Conservation (phyloP, 2,329 filamentous ascomycete species). For the Aureobasidium sp. region DNA sequence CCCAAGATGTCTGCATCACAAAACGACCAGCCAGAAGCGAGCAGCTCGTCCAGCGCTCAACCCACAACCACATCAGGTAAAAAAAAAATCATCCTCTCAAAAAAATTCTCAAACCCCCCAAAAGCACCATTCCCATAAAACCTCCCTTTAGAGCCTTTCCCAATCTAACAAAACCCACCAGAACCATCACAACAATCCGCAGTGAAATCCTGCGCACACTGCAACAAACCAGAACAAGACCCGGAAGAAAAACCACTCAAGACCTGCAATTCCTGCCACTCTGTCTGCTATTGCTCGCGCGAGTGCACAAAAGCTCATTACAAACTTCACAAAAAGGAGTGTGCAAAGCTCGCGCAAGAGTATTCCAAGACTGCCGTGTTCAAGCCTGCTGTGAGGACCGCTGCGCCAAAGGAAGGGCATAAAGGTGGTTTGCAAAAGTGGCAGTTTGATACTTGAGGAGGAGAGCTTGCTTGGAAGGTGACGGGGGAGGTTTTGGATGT, state of each 20-base stretch:
- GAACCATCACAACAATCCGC: slow-evolving; percentile 1
- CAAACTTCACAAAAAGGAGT: slow-evolving; percentile 37
- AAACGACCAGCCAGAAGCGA: not conserved
- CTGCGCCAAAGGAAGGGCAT: slow-evolving; percentile 28
- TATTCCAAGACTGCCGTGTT: slow-evolving; percentile 33
- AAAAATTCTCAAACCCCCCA: not conserved
- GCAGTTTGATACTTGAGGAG: slow-evolving; percentile 30
- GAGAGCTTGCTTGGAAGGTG: too few species aligned
- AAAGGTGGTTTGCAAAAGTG: slow-evolving; percentile 35
- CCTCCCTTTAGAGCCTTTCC: not conserved
- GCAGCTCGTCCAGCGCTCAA: slow-evolving; percentile 6
- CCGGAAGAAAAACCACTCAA: slow-evolving; percentile 24
- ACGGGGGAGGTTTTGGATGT: too few species aligned
- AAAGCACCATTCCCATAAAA: not conserved
- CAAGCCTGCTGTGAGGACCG: slow-evolving; percentile 33
- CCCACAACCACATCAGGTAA: slow-evolving; percentile 5
- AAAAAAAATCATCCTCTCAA: too few species aligned
- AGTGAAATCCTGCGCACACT: slow-evolving; percentile 9
- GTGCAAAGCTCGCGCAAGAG: slow-evolving; percentile 33
- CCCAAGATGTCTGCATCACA: slow-evolving; percentile 8
- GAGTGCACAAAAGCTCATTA: slow-evolving; percentile 36
- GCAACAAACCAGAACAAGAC: slow-evolving; percentile 10
- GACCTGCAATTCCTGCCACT: slow-evolving; percentile 35
- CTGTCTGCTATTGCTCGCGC: slow-evolving; percentile 33
- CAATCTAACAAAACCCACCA: not conserved